phyloP scores from a whole-genome alignment of 2,329 filamentous ascomycete species.

The Lasiodiplodia sp. region DNA sequence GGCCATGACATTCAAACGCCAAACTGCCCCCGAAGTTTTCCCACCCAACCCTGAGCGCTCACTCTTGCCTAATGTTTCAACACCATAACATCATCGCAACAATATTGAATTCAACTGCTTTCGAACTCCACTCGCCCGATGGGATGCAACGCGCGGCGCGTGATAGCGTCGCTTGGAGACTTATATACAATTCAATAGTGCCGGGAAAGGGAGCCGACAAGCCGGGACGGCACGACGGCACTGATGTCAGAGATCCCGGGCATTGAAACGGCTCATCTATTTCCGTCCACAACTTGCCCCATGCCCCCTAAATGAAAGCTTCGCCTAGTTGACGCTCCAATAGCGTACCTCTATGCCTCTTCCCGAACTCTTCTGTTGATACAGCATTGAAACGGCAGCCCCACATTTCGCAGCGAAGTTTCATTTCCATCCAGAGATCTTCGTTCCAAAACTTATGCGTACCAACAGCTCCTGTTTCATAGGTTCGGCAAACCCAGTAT shows the following conservation, averaged over 20 bases:
- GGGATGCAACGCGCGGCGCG: not conserved
- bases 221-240: slow-evolving; percentile 12
- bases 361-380: not conserved
- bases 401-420: slow-evolving; percentile 14
- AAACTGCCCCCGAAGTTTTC: not conserved
- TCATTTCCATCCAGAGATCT: slow-evolving; percentile 20
- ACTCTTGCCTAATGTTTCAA: not conserved
- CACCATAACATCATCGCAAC: not conserved
- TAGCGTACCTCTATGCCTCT: not conserved
- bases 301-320: slow-evolving; percentile 12
- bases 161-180: not conserved
- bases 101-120: not conserved
- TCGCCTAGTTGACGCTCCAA: slow-evolving; percentile 10
- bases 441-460: slow-evolving; percentile 22
- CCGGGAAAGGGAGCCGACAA: slow-evolving; percentile 5
- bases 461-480: slow-evolving; percentile 4
- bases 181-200: slow-evolving; percentile 18
- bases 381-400: slow-evolving; percentile 22
- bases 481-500: slow-evolving; percentile 2
- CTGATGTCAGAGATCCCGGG: slow-evolving; percentile 1
- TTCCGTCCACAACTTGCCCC: not conserved
- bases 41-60: not conserved
- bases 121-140: slow-evolving; percentile 5
- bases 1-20: not conserved
- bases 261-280: slow-evolving; percentile 19